Percentiles rank a stretch among this genome's conserved stretches.
Evolutionary conservation across 805 yeast species (phyloP).

Genomic region (Ogataea ganodermae): DNA sequence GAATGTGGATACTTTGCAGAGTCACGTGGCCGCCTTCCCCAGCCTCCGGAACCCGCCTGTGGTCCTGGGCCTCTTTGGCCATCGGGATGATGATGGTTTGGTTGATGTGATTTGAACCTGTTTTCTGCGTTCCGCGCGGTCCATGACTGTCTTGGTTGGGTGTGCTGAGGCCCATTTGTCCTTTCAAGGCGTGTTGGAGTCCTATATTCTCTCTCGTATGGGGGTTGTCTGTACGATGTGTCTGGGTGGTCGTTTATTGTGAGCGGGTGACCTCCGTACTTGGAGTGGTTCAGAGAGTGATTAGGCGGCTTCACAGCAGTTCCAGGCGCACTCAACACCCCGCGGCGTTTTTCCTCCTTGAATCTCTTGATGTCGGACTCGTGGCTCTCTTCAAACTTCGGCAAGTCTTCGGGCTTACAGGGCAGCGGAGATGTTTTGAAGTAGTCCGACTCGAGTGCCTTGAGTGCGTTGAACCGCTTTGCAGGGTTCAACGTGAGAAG

Average conservation of each 20-base stretch:
- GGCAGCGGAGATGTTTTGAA: conserved; percentile 72
- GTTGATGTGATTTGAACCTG: conserved; percentile 3
- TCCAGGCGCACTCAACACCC: conserved; percentile 1
- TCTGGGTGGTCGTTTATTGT: background rate
- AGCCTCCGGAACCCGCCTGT: background rate
- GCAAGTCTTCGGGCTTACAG: conserved; percentile 51
- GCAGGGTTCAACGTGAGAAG: conserved; percentile 71
- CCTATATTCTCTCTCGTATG: background rate
- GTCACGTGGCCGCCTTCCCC: background rate
- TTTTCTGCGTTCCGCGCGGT: conserved; percentile 2
- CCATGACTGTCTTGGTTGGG: conserved; percentile 3
- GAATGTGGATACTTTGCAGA: no score
- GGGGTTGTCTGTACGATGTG: conserved; percentile 1
- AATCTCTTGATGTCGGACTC: conserved; percentile 75
- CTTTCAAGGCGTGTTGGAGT: no score
- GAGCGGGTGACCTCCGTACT: conserved; percentile 14
- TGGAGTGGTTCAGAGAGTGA: conserved; percentile 22
- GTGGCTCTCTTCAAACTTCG: conserved; percentile 81
- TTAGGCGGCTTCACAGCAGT: conserved; percentile 14
- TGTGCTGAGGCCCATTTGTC: no score
- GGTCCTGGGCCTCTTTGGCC: background rate
- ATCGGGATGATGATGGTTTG: background rate
- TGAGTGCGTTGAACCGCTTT: conserved; percentile 73
- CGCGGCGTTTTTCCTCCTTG: conserved; percentile 39
- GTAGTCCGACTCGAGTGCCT: conserved; percentile 71